These are phyloP conservation scores for Aquilaria yunnanensis DNA, from an alignment of 345 rosid species.

Conservation along the genomic window DNA sequence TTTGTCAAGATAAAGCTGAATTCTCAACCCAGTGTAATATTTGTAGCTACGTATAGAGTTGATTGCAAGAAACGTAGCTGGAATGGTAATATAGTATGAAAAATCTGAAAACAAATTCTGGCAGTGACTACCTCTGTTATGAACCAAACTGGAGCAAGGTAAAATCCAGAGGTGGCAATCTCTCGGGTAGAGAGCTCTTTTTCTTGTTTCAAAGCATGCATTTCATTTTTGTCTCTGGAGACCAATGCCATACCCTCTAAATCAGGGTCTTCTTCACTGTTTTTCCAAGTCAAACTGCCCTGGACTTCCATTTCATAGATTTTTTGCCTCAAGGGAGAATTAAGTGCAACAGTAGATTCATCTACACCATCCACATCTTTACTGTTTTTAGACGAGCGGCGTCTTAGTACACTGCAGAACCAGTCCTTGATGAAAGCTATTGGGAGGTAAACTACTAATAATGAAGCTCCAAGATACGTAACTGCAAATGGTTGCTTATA, in stretches of 20 bases:
- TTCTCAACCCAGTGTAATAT: constrained; percentile 4
- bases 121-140: constrained; percentile 70
- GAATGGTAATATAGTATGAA: neutral
- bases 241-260: constrained; percentile 65
- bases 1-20: neutral
- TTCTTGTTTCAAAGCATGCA: constrained; percentile 33
- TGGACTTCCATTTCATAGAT: constrained; percentile 74
- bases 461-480: constrained; percentile 98
- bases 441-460: constrained; percentile 96
- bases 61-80: too few relatives aligned
- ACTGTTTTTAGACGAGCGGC: constrained; percentile 39
- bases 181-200: constrained; percentile 58
- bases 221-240: constrained; percentile 50
- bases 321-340: constrained; percentile 53
- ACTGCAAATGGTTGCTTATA: constrained; percentile 99
- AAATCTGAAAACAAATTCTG: constrained; percentile 1
- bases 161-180: constrained; percentile 74
- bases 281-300: constrained; percentile 65
- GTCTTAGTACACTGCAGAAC: constrained; percentile 49
- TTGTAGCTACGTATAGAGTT: neutral
- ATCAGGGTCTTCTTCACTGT: constrained; percentile 51
- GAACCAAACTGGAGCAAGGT: constrained; percentile 99
- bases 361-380: constrained; percentile 33
- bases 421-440: constrained; percentile 85
- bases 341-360: constrained; percentile 44